Evolutionary conservation across 2,329 filamentous ascomycete genomes (phyloP).

Genomic region (Pezicula rhizophila): DNA sequence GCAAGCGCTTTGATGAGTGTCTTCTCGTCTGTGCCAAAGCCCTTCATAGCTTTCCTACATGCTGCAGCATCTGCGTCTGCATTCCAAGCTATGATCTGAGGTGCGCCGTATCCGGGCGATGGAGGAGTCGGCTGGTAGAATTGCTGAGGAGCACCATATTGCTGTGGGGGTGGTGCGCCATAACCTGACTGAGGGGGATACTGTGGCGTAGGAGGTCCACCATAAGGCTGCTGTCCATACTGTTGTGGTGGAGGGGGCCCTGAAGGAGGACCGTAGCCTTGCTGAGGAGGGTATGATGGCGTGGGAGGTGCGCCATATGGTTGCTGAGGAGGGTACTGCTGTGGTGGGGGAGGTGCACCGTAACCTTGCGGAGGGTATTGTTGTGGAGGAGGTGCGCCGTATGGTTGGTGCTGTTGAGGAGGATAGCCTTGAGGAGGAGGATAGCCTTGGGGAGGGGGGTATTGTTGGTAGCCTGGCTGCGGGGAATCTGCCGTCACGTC

Average conservation of each 20-base stretch:
- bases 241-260: constrained; percentile 6
- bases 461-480: constrained; percentile 7
- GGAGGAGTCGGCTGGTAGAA: constrained; percentile 52
- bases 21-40: constrained; percentile 84
- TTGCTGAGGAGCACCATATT: constrained; percentile 29
- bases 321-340: constrained; percentile 10
- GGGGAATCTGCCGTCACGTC: constrained; percentile 2
- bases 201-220: constrained; percentile 20
- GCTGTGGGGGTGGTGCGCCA: constrained; percentile 29
- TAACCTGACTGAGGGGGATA: constrained; percentile 29
- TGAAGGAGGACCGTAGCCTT: constrained; percentile 11
- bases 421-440: constrained; percentile 2
- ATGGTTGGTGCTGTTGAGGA: not conserved
- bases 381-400: constrained; percentile 12
- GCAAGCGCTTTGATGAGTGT: constrained; percentile 64
- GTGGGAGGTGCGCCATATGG: constrained; percentile 6
- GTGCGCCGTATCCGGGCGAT: constrained; percentile 68
- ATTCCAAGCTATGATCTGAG: constrained; percentile 64
- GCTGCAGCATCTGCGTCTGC: constrained; percentile 62
- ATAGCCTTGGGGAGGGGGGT: constrained; percentile 6
- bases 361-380: constrained; percentile 18
- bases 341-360: constrained; percentile 9
- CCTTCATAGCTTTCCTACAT: constrained; percentile 82
- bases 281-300: constrained; percentile 30
- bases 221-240: constrained; percentile 13